Evolutionary conservation across 2,329 filamentous ascomycete species (phyloP).

Genomic region (Diaporthe sp.): DNA sequence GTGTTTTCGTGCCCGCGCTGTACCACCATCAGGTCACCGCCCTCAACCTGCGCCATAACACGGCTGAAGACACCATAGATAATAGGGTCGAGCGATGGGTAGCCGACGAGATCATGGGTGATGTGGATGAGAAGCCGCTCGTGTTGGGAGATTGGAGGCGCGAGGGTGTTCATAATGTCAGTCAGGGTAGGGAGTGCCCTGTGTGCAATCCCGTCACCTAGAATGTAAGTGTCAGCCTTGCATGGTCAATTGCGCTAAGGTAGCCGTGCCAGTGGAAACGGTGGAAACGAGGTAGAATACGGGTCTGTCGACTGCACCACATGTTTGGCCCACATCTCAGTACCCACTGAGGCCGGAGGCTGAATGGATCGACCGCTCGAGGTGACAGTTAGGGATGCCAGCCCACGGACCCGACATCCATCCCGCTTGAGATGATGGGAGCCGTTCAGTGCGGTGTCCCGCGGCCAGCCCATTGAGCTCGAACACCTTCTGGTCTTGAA

Average conservation of each 20-base stretch:
- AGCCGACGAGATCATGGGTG: constrained; percentile 94
- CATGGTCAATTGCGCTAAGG: neutral
- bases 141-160: constrained; percentile 95
- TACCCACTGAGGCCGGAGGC: neutral
- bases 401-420: neutral
- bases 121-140: constrained; percentile 98
- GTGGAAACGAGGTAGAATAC: neutral
- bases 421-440: constrained; percentile 3
- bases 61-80: constrained; percentile 93
- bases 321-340: constrained; percentile 11
- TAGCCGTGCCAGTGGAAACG: neutral
- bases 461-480: neutral
- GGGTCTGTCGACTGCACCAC: constrained; percentile 14
- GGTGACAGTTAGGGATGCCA: neutral
- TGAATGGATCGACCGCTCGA: neutral
- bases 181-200: constrained; percentile 95
- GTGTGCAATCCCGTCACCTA: constrained; percentile 88
- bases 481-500: neutral
- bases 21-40: constrained; percentile 92
- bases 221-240: constrained; percentile 33
- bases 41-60: constrained; percentile 99
- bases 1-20: constrained; percentile 92
- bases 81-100: constrained; percentile 93
- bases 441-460: neutral
- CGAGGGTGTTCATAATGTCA: constrained; percentile 93